phyloP scores from a whole-genome alignment of 2,329 filamentous ascomycete species.

The Aphanoascus verrucosus region DNA sequence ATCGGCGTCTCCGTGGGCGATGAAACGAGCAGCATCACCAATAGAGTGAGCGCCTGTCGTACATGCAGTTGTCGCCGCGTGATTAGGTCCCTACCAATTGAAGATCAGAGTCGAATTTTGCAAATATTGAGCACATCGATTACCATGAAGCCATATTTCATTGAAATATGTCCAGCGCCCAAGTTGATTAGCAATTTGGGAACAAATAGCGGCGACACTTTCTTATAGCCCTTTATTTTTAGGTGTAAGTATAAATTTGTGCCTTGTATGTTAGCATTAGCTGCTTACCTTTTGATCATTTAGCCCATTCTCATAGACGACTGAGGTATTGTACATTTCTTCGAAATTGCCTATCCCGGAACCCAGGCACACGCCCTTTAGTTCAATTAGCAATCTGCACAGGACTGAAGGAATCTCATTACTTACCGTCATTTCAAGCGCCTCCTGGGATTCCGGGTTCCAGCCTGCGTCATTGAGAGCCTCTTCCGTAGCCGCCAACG shows the following conservation, averaged over 20 bases:
- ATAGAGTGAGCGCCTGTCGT: constrained; percentile 93
- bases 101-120: background rate
- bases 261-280: too few species aligned
- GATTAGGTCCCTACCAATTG: constrained; percentile 65
- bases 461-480: constrained; percentile 74
- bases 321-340: constrained; percentile 73
- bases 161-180: constrained; percentile 86
- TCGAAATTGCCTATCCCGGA: constrained; percentile 93
- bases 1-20: constrained; percentile 80
- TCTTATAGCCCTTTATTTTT: constrained; percentile 64
- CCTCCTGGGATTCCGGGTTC: constrained; percentile 49
- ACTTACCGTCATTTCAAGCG: constrained; percentile 58
- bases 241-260: constrained; percentile 11
- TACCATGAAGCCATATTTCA: constrained; percentile 71
- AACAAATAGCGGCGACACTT: constrained; percentile 87
- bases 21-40: constrained; percentile 85
- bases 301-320: constrained; percentile 64
- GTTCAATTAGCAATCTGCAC: constrained; percentile 4
- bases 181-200: constrained; percentile 90
- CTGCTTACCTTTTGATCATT: constrained; percentile 40
- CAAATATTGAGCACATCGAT: background rate
- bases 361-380: constrained; percentile 73
- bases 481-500: constrained; percentile 74
- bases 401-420: background rate
- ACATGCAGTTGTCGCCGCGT: constrained; percentile 85